Percentiles rank a stretch among this genome's conserved stretches.
Evolutionary conservation across 1,139 yeast genomes (phyloP).

Genomic region (Pichia norvegensis): DNA sequence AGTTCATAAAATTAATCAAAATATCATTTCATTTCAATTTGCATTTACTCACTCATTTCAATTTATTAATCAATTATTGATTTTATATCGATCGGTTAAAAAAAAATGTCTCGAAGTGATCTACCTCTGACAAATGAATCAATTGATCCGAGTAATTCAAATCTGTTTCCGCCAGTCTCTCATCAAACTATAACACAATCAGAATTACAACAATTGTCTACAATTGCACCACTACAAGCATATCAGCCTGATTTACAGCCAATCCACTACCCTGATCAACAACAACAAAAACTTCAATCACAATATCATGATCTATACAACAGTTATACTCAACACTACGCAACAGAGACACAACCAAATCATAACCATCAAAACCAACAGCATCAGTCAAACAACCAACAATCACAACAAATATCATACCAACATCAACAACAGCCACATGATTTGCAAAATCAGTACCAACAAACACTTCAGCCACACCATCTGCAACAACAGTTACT

Average conservation of each 20-base stretch:
- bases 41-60: too few species aligned
- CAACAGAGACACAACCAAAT: not conserved
- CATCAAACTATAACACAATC: not conserved
- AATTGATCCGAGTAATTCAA: not conserved
- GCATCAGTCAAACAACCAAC: not conserved
- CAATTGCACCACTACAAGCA: not conserved
- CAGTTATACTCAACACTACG: not conserved
- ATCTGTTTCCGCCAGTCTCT: not conserved
- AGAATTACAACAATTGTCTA: not conserved
- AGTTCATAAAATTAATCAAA: too few species aligned
- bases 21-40: too few species aligned
- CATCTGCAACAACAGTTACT: not conserved
- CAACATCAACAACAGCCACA: conserved; percentile 1
- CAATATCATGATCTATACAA: too few species aligned
- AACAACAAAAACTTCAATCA: not conserved
- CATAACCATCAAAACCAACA: not conserved
- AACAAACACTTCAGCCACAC: not conserved
- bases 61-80: too few species aligned
- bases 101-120: not conserved
- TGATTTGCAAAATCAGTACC: not conserved
- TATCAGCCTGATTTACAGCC: not conserved
- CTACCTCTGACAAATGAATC: not conserved
- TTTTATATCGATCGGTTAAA: too few species aligned
- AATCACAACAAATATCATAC: not conserved
- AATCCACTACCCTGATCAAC: not conserved